A percentile compares a stretch with the other conserved stretches of the same genome.
phyloP scores from a whole-genome alignment of 768 basidiomycete species.

The Calocybe gangraenosa region DNA sequence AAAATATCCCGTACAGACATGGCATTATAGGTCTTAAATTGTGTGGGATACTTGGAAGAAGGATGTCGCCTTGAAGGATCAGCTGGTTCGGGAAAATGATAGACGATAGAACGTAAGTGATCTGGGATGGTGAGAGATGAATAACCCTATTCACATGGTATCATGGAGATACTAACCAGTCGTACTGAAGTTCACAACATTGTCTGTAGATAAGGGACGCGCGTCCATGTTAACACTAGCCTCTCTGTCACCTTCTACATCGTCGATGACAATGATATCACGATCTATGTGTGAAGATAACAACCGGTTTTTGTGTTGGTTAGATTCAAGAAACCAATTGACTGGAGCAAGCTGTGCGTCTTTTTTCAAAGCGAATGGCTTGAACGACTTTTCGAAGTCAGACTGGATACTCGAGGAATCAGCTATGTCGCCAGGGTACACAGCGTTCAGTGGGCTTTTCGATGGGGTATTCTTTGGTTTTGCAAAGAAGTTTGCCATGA shows the following conservation, averaged over 20 bases:
- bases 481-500: conserved; percentile 77
- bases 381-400: conserved; percentile 75
- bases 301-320: conserved; percentile 20
- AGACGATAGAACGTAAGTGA: conserved; percentile 34
- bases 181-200: conserved; percentile 30
- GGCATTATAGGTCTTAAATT: conserved; percentile 32
- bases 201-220: conserved; percentile 12
- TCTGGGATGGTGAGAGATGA: conserved; percentile 23
- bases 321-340: conserved; percentile 57
- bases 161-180: conserved; percentile 31
- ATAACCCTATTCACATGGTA: not conserved
- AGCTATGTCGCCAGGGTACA: conserved; percentile 24
- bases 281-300: conserved; percentile 20
- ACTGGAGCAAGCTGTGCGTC: conserved; percentile 65
- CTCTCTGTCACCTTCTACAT: conserved; percentile 19
- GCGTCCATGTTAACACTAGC: conserved; percentile 19
- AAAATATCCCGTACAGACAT: conserved; percentile 46
- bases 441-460: conserved; percentile 19
- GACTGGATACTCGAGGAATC: conserved; percentile 39
- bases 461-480: conserved; percentile 45
- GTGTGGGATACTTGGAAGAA: conserved; percentile 15
- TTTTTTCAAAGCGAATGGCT: conserved; percentile 76
- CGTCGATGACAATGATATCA: conserved; percentile 60
- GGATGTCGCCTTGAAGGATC: conserved; percentile 16
- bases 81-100: conserved; percentile 26